Percentiles rank a stretch among this genome's conserved stretches.
phyloP scores from a whole-genome alignment of 2,329 filamentous ascomycete species.

The Lachnellula suecica region DNA sequence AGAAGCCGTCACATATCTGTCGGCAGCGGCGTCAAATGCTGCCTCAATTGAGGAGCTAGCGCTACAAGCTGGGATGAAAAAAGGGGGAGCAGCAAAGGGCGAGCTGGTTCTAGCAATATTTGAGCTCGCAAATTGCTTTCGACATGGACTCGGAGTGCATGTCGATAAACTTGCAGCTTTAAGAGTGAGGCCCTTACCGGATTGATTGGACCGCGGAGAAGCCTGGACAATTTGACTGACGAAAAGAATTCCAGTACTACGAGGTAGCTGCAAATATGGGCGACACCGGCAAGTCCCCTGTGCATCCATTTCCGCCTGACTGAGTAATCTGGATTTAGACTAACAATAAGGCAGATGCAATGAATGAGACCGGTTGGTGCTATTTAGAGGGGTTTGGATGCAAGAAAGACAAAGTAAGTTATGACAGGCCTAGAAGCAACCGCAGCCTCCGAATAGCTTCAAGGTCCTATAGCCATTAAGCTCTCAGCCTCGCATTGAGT shows the following conservation, averaged over 20 bases:
- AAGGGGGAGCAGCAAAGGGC: conserved; percentile 91
- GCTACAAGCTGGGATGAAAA: conserved; percentile 82
- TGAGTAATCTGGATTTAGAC: conserved; percentile 11
- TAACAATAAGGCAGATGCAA: conserved; percentile 65
- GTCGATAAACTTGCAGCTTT: conserved; percentile 84
- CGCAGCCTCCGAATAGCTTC: conserved; percentile 27
- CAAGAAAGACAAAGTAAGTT: conserved; percentile 93
- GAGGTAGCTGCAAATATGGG: conserved; percentile 96
- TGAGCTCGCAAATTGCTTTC: conserved; percentile 89
- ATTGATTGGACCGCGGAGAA: conserved; percentile 25
- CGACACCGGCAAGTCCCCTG: conserved; percentile 63
- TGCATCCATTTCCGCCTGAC: conserved; percentile 13
- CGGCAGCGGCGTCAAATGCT: conserved; percentile 85
- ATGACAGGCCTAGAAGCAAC: conserved; percentile 5
- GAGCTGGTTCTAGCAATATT: conserved; percentile 96
- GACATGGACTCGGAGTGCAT: conserved; percentile 88
- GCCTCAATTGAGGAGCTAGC: conserved; percentile 84
- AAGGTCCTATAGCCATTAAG: conserved; percentile 18
- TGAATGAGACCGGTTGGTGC: conserved; percentile 97
- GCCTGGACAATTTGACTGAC: conserved; percentile 22
- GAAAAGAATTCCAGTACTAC: conserved; percentile 70
- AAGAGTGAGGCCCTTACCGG: conserved; percentile 50
- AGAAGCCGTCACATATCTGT: conserved; percentile 79
- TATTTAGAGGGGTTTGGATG: conserved; percentile 96
- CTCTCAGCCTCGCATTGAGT: conserved; percentile 25